Percentiles rank a stretch among this genome's conserved stretches.
Evolutionary conservation across 306 rosid genomes (phyloP).

Genomic region (Fragaria vesca): DNA sequence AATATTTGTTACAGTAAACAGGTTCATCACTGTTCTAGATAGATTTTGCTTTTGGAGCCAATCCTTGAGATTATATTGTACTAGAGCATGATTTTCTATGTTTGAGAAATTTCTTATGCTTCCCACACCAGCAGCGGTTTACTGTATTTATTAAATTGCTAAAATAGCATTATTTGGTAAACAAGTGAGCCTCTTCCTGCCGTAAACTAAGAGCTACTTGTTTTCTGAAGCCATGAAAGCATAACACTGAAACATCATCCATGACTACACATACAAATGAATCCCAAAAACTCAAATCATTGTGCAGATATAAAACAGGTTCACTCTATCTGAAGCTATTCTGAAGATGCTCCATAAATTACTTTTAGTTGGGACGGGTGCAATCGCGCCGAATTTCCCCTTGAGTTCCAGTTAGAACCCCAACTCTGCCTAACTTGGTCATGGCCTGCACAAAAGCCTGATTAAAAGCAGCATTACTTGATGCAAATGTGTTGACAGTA

Average conservation of each 20-base stretch:
- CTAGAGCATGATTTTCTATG: neutral
- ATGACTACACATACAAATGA: neutral
- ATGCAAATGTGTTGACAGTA: constrained; percentile 29
- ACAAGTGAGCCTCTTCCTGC: neutral
- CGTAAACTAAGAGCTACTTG: constrained; percentile 2
- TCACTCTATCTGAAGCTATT: constrained; percentile 2
- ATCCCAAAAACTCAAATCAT: neutral
- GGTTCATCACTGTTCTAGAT: neutral
- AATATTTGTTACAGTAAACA: too few species aligned
- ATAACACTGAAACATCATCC: neutral
- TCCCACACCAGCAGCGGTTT: neutral
- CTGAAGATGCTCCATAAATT: neutral
- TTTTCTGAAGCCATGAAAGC: neutral
- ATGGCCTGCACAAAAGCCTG: constrained; percentile 36
- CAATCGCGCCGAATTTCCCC: constrained; percentile 40
- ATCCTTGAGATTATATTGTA: neutral
- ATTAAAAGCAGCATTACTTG: constrained; percentile 27
- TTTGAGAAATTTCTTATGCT: neutral
- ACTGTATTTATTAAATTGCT: constrained; percentile 3
- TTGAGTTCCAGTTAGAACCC: constrained; percentile 28
- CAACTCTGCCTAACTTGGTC: constrained; percentile 37
- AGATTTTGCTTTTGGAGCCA: neutral
- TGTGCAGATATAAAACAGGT: neutral
- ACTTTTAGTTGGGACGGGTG: constrained; percentile 25
- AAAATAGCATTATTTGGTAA: constrained; percentile 9